A percentile compares a stretch with the other conserved stretches of the same genome.
phyloP scores from a whole-genome alignment of 805 yeast species.

The Yarrowia porcina region DNA sequence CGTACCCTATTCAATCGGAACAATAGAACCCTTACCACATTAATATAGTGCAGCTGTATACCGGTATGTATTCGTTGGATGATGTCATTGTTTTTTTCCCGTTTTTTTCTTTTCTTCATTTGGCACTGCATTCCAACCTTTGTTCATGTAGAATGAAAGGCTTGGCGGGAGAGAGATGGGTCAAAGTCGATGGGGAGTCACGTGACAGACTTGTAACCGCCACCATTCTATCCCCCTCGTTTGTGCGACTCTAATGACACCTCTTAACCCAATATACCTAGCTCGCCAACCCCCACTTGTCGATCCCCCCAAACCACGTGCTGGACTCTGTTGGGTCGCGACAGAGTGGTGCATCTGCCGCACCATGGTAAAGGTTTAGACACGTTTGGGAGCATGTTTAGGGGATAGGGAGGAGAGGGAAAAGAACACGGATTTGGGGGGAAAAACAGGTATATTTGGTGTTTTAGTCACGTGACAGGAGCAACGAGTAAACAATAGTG shows the following conservation, averaged over 20 bases:
- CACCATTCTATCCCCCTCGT: neutral
- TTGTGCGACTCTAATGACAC: neutral
- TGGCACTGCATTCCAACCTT: neutral
- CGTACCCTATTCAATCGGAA: no score
- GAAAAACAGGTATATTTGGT: no score
- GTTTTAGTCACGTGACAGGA: no score
- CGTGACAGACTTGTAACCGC: neutral
- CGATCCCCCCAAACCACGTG: conserved; percentile 14
- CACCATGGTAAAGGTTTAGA: neutral
- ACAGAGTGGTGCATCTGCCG: neutral
- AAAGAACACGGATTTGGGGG: no score
- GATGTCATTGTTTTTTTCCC: neutral
- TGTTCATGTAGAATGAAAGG: neutral
- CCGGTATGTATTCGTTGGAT: no score
- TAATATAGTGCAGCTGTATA: no score
- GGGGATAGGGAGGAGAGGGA: no score
- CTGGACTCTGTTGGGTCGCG: conserved; percentile 1
- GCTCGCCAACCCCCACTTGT: neutral
- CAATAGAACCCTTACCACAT: no score
- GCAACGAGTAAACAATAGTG: no score
- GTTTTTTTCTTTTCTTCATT: neutral
- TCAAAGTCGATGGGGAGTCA: neutral
- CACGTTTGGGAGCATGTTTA: neutral
- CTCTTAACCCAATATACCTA: neutral
- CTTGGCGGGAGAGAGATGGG: neutral